Percentiles rank a stretch among this genome's conserved stretches.
These are phyloP conservation scores for Candida sanyaensis DNA, from an alignment of 1,139 yeast genomes.

Conservation along the genomic window DNA sequence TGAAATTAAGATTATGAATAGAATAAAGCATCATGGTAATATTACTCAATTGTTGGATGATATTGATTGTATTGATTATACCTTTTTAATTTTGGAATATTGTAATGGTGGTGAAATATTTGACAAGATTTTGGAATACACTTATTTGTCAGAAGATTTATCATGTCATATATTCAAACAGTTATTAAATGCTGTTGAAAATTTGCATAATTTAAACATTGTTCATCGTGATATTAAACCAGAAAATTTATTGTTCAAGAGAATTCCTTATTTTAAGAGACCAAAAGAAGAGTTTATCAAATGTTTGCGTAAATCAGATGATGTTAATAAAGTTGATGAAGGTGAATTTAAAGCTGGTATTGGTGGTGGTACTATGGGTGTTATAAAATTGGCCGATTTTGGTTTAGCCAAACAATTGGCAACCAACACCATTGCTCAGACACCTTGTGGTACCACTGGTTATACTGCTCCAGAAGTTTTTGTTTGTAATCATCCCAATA, in stretches of 20 bases:
- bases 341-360: constrained; percentile 74
- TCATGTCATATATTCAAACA: constrained; percentile 84
- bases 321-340: constrained; percentile 76
- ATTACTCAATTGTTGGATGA: constrained; percentile 72
- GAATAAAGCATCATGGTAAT: constrained; percentile 63
- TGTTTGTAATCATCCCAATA: constrained; percentile 31
- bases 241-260: constrained; percentile 76
- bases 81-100: constrained; percentile 81
- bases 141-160: constrained; percentile 86
- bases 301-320: constrained; percentile 69
- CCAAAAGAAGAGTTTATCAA: constrained; percentile 40
- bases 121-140: constrained; percentile 86
- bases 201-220: constrained; percentile 82
- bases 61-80: constrained; percentile 54
- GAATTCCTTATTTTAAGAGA: constrained; percentile 47
- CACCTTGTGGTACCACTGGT: constrained; percentile 68
- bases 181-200: constrained; percentile 78
- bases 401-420: constrained; percentile 82
- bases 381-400: constrained; percentile 87
- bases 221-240: constrained; percentile 97
- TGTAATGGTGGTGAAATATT: constrained; percentile 94
- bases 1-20: constrained; percentile 84
- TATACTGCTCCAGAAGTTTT: constrained; percentile 93
- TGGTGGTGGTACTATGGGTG: constrained; percentile 91
- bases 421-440: constrained; percentile 22